Conservation (phyloP, 805 yeast species). For the Lipomyces yamadae region DNA sequence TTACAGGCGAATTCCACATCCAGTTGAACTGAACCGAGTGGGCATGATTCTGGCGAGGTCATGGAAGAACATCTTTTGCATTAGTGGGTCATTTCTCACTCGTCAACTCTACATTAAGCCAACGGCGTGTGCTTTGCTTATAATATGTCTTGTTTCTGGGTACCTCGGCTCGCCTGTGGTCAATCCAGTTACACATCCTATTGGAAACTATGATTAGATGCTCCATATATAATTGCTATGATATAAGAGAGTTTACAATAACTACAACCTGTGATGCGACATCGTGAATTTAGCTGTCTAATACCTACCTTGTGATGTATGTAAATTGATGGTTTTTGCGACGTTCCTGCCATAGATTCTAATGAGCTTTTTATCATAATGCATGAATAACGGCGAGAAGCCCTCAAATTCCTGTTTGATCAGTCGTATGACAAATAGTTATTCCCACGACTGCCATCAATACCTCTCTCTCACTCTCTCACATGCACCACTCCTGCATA, state of each 20-base stretch:
- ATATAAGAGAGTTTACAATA: not conserved
- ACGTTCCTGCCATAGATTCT: too few species aligned
- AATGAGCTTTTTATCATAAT: too few species aligned
- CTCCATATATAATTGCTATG: not conserved
- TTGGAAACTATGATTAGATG: not conserved
- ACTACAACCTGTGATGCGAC: not conserved
- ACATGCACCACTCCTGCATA: too few species aligned
- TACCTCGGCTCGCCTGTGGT: not conserved
- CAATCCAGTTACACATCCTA: not conserved
- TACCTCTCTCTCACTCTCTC: too few species aligned
- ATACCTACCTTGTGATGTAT: too few species aligned
- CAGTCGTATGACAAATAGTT: too few species aligned
- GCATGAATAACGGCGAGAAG: too few species aligned
- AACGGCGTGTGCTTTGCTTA: not conserved
- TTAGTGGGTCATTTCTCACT: not conserved
- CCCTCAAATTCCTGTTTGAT: too few species aligned
- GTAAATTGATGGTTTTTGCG: too few species aligned
- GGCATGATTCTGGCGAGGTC: not conserved
- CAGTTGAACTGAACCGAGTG: not conserved
- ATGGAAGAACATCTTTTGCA: not conserved
- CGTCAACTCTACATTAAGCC: not conserved
- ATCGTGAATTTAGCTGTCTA: not conserved
- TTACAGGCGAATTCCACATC: not conserved
- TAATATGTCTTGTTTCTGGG: not conserved
- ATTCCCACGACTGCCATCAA: too few species aligned